Conservation (phyloP, 306 rosid genomes). For the Castanea crenata region DNA sequence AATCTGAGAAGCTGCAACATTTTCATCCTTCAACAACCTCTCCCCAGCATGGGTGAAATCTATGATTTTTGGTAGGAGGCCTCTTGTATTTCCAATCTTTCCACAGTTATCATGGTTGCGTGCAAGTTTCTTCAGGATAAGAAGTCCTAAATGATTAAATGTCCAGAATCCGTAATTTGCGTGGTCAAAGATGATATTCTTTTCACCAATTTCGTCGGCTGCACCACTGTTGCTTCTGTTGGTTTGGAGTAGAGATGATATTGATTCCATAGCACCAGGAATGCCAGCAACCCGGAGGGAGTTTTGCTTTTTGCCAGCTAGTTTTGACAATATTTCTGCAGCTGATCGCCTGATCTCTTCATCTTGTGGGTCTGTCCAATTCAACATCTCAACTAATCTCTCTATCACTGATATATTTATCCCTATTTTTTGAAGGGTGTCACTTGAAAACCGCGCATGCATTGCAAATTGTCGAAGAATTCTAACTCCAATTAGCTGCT, state of each 20-base stretch:
- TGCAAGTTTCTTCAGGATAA: constrained; percentile 77
- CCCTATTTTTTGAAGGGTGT: constrained; percentile 89
- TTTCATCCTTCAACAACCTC: constrained; percentile 53
- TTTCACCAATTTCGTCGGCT: constrained; percentile 78
- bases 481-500: constrained; percentile 80
- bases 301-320: constrained; percentile 86
- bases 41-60: constrained; percentile 77
- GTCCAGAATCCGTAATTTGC: constrained; percentile 67
- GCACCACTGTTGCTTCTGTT: constrained; percentile 53
- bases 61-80: constrained; percentile 79
- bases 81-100: constrained; percentile 90
- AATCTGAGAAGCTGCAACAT: constrained; percentile 48
- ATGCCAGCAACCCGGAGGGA: constrained; percentile 80
- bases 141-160: constrained; percentile 78
- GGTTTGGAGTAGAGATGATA: constrained; percentile 74
- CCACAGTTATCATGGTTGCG: constrained; percentile 90
- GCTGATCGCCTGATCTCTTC: constrained; percentile 79
- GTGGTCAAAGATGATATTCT: constrained; percentile 46
- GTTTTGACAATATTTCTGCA: constrained; percentile 70
- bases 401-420: constrained; percentile 61
- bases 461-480: constrained; percentile 65
- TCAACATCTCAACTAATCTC: constrained; percentile 88
- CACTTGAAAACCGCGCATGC: constrained; percentile 54
- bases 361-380: constrained; percentile 81
- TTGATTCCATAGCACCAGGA: constrained; percentile 93